Evolutionary conservation across 495 filamentous ascomycete species (phyloP), one percentile per base, ranked within the genome.

Genomic region (Cladorrhinum samala): DNA sequence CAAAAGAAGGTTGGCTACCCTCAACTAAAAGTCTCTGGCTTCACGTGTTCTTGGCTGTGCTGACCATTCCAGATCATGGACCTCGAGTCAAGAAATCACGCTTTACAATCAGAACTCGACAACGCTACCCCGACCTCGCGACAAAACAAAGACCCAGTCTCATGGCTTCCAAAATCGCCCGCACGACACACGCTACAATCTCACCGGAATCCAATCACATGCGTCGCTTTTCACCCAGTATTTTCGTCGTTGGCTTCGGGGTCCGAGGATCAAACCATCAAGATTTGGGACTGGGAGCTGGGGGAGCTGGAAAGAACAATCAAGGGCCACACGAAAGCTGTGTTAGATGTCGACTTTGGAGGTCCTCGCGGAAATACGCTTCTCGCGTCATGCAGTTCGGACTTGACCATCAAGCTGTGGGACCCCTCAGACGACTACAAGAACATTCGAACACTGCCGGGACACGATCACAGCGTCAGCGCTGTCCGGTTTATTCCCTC

Each of bases 231-330:
- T 69, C 93, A 98, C 67, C 92, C 93, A 0, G 75, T 93, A 50
- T 96, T 95, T 66, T 91, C 91, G 17, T 89, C 88, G 1, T 75
- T 98, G 9, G 93, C 93, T 13, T 93, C 91, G 1, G 93, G 89
- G 16, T 95, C 91, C 36, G 93, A 96, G 61, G 86, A 90, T 60
- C 81, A 80, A 42, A 88, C 83, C 9, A 89, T 90, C 64, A 98
- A 98, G 65, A 90, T 98, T 46, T 98, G 93, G 93, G 93, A 96
- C 62, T 96, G 90, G 89, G 93, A 98, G 59, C 72, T 95, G 16
- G 93, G 93, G 18, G 92, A 96, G 66, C 77, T 96, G 8, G 92
- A 96, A 63, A 71, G 86, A 23, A 97, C 93, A 0, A 77, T 96
- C 39, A 96, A 96, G 62, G 91, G 91, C 1, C 93, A 98, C 65